These are phyloP conservation scores for Ophiostoma quercus DNA, from an alignment of 2,329 filamentous ascomycete genomes.

Conservation along the genomic window DNA sequence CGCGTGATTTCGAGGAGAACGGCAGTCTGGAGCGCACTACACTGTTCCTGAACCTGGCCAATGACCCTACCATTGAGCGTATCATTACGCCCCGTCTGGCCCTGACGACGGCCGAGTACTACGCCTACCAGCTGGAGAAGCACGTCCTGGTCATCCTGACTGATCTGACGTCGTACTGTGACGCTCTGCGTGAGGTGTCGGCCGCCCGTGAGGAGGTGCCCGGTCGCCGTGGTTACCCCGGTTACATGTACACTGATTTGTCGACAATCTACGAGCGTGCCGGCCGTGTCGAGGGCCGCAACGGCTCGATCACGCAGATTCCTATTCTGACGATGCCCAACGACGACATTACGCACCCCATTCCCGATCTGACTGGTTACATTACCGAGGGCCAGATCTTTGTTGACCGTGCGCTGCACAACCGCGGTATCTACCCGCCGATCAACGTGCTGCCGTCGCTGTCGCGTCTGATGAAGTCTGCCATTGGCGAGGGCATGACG, in stretches of 20 bases:
- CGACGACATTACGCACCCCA: slow-evolving; percentile 98
- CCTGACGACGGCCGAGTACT: slow-evolving; percentile 97
- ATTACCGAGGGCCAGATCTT: slow-evolving; percentile 99
- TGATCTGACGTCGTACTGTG: slow-evolving; percentile 95
- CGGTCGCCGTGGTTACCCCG: slow-evolving; percentile 96
- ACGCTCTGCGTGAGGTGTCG: slow-evolving; percentile 96
- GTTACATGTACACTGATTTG: slow-evolving; percentile 99
- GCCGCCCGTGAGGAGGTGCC: slow-evolving; percentile 98
- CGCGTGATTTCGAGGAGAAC: slow-evolving; percentile 97
- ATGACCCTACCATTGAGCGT: slow-evolving; percentile 98
- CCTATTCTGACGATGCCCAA: slow-evolving; percentile 99
- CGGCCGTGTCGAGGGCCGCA: slow-evolving; percentile 92
- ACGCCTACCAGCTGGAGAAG: slow-evolving; percentile 99
- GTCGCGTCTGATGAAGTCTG: slow-evolving; percentile 99
- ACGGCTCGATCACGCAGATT: slow-evolving; percentile 98
- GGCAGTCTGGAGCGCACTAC: slow-evolving; percentile 96
- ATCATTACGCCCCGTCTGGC: slow-evolving; percentile 99
- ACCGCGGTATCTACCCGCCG: slow-evolving; percentile 96
- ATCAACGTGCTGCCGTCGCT: slow-evolving; percentile 98
- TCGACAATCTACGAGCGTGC: slow-evolving; percentile 99
- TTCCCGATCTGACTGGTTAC: slow-evolving; percentile 97
- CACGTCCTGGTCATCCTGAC: slow-evolving; percentile 98
- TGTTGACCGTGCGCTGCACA: slow-evolving; percentile 86
- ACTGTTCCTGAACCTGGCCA: slow-evolving; percentile 97
- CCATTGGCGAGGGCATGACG: slow-evolving; percentile 95